Evolutionary conservation across 768 basidiomycete genomes (phyloP), one percentile per base, ranked within the genome.

Genomic region (Kwoniella heveanensis): DNA sequence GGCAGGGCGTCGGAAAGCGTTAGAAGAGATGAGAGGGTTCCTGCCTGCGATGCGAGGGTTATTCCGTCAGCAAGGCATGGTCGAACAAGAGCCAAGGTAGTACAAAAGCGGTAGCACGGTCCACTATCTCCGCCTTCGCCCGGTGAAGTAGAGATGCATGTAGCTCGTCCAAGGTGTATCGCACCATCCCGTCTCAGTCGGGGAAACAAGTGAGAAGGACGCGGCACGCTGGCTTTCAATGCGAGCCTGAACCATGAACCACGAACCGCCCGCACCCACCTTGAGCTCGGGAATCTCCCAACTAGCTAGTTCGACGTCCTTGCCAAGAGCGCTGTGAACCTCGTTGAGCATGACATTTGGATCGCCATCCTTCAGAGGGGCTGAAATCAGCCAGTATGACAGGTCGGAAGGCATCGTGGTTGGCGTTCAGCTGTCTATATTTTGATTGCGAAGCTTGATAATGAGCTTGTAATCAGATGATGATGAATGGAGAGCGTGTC

Each of bases 1-100:
- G 93, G 91, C 44, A 98, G 85, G 52, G 90, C 88, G 75, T 98
- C 96, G 17, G 93, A 95, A 54, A 98, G 85, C 1, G 86, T 84
- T 64, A 99, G 86, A 57, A 99, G 86, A 21, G 86, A 84, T 68
- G 95, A 92, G 51, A 99, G 86, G 1, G 95, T 99, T 57, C 94
- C 96, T 65, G 93, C 91, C 96, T 79, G 39, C 46, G 32, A 9
- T 32, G 32, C 49, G 36, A 24, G 32, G 46, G 53, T n/a, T n/a
- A n/a, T n/a, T n/a, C n/a, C n/a, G n/a, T 54, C 22, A 52, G 57
- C 54, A 39, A 36, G 17, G 39, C 39, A 17, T 7, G 32, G 13
- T 36, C n/a, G n/a, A n/a, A n/a, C n/a, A n/a, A n/a, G n/a, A n/a
- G n/a, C n/a, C n/a, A n/a, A n/a, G n/a, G n/a, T n/a, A n/a, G n/a